These are phyloP conservation scores for Vigna mungo DNA, from an alignment of 306 rosid genomes.

Conservation along the genomic window DNA sequence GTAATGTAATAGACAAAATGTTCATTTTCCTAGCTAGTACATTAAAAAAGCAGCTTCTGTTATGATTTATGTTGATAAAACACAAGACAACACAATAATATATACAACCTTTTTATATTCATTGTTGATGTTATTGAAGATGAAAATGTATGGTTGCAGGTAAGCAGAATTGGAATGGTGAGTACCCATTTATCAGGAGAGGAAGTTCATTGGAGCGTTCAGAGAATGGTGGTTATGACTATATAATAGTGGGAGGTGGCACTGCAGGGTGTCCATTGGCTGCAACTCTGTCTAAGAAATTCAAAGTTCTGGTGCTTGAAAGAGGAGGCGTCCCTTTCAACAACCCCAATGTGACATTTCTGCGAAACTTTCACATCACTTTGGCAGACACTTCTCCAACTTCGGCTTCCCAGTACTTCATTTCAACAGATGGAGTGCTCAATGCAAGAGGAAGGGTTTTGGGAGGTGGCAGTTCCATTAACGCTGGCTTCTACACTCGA, in stretches of 20 bases:
- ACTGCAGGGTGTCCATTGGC: conserved; percentile 92
- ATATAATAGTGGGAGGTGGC: conserved; percentile 86
- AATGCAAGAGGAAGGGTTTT: conserved; percentile 75
- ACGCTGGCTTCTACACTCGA: conserved; percentile 90
- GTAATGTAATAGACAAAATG: too few relatives aligned
- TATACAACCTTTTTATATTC: too few relatives aligned
- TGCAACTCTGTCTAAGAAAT: conserved; percentile 69
- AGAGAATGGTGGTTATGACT: conserved; percentile 54
- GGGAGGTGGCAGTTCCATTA: conserved; percentile 75
- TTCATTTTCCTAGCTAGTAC: too few relatives aligned
- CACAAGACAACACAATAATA: too few relatives aligned
- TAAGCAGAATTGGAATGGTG: neutral
- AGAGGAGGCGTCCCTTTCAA: conserved; percentile 85
- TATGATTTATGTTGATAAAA: too few relatives aligned
- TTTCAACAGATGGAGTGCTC: conserved; percentile 81
- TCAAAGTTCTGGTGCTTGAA: conserved; percentile 71
- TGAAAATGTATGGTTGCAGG: conserved; percentile 10
- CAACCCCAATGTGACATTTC: conserved; percentile 67
- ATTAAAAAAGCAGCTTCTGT: too few relatives aligned
- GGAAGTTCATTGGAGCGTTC: conserved; percentile 68
- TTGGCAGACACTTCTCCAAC: conserved; percentile 69
- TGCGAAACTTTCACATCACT: conserved; percentile 69
- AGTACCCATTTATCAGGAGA: conserved; percentile 66
- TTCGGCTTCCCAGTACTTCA: conserved; percentile 74
- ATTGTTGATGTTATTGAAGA: too few relatives aligned